Percentiles rank a stretch among this genome's conserved stretches.
Conservation (phyloP, 2,329 filamentous ascomycete genomes). For the Exserohilum rostratum region DNA sequence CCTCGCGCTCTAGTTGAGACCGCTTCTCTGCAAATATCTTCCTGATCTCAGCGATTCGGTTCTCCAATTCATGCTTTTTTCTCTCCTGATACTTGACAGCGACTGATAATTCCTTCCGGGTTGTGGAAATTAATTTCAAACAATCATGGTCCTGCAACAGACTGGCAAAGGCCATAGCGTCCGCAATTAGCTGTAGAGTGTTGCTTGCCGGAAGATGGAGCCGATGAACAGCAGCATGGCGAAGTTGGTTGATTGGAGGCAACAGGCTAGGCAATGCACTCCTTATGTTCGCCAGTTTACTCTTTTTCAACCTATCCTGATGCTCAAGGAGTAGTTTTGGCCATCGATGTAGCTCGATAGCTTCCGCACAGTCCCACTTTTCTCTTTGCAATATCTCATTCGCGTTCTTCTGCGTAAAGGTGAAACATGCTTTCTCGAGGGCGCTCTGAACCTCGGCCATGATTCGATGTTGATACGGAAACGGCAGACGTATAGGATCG, state of each 20-base stretch:
- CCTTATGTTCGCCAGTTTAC: background rate
- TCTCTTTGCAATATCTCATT: background rate
- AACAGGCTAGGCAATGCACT: background rate
- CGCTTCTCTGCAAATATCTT: background rate
- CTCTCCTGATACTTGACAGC: background rate
- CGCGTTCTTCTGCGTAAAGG: background rate
- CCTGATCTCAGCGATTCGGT: background rate
- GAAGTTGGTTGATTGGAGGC: background rate
- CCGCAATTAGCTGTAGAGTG: background rate
- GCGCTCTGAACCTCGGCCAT: background rate
- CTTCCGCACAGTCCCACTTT: constrained; percentile 7
- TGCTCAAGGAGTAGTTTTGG: background rate
- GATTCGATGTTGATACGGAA: constrained; percentile 5
- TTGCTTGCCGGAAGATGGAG: background rate
- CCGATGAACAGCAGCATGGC: constrained; percentile 3
- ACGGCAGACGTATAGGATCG: background rate
- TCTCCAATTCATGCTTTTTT: background rate
- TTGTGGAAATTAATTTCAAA: background rate
- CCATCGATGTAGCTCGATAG: background rate
- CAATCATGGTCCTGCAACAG: background rate
- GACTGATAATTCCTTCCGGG: background rate
- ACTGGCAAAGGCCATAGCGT: background rate
- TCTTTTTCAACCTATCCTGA: background rate
- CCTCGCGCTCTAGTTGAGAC: background rate
- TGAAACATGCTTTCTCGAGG: constrained; percentile 1